phyloP scores from a whole-genome alignment of 2,329 filamentous ascomycete genomes.

The Xylaria sp. region DNA sequence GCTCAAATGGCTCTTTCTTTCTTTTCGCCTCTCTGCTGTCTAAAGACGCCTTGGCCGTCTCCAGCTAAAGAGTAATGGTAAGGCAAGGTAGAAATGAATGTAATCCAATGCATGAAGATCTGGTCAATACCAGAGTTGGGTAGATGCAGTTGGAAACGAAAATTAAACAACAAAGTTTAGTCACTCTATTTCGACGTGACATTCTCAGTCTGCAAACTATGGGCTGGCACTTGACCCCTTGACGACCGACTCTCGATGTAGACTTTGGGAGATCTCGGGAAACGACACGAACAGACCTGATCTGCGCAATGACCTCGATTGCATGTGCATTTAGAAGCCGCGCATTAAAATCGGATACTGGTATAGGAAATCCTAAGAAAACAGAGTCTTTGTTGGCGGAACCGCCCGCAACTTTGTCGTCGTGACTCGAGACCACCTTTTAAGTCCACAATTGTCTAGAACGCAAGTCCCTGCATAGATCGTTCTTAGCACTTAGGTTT shows the following conservation, averaged over 20 bases:
- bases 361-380: neutral
- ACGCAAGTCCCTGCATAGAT: constrained; percentile 2
- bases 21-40: neutral
- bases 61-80: neutral
- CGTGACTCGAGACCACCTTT: constrained; percentile 13
- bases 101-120: no score
- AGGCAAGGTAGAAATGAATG: neutral
- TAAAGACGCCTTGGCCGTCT: no score
- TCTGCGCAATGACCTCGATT: neutral
- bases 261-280: no score
- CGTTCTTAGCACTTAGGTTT: neutral
- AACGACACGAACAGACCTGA: neutral
- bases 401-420: constrained; percentile 29
- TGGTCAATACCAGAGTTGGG: no score
- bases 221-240: neutral
- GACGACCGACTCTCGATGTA: neutral
- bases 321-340: neutral
- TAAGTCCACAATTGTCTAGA: constrained; percentile 2
- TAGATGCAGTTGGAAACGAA: neutral
- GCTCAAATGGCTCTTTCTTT: neutral
- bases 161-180: neutral
- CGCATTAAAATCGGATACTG: neutral
- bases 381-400: constrained; percentile 11
- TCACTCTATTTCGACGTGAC: neutral
- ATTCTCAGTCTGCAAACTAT: neutral